These are phyloP conservation scores for Exophiala oligosperma DNA, from an alignment of 2,329 filamentous ascomycete genomes.

Conservation along the genomic window DNA sequence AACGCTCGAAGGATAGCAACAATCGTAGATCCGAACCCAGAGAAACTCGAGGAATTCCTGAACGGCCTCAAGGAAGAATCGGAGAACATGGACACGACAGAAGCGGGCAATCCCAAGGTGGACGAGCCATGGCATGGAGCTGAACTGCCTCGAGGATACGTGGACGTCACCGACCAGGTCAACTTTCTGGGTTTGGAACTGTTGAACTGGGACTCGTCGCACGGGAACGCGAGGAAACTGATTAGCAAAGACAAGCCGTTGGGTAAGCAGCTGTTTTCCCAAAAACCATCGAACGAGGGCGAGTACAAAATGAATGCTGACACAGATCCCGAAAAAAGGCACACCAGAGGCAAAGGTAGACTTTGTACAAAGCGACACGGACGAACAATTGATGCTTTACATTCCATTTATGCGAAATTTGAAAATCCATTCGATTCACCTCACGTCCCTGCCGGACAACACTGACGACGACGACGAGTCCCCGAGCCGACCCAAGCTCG, in stretches of 20 bases:
- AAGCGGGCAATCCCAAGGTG: slow-evolving; percentile 42
- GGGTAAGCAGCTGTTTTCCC: slow-evolving; percentile 41
- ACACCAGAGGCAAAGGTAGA: slow-evolving; percentile 63
- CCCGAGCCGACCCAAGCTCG: slow-evolving; percentile 76
- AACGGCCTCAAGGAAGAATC: slow-evolving; percentile 70
- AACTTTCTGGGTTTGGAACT: slow-evolving; percentile 80
- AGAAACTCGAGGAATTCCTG: slow-evolving; percentile 69
- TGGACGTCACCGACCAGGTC: slow-evolving; percentile 78
- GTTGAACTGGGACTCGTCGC: slow-evolving; percentile 78
- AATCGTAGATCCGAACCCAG: slow-evolving; percentile 72
- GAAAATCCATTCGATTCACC: slow-evolving; percentile 83
- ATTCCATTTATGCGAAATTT: slow-evolving; percentile 83
- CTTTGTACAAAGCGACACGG: slow-evolving; percentile 94
- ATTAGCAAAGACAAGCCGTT: slow-evolving; percentile 68
- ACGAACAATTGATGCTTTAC: slow-evolving; percentile 93
- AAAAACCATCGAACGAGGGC: no score
- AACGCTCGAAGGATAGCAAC: slow-evolving; percentile 66
- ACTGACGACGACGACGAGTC: slow-evolving; percentile 62
- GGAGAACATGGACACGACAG: slow-evolving; percentile 44
- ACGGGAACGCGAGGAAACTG: slow-evolving; percentile 70
- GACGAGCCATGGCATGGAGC: slow-evolving; percentile 69
- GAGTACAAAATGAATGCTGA: no score
- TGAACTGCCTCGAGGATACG: slow-evolving; percentile 74
- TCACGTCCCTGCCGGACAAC: slow-evolving; percentile 73
- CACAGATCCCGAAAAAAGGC: slow-evolving; percentile 21